Evolutionary conservation across 768 basidiomycete genomes (phyloP).

Genomic region (Phaffia australis): DNA sequence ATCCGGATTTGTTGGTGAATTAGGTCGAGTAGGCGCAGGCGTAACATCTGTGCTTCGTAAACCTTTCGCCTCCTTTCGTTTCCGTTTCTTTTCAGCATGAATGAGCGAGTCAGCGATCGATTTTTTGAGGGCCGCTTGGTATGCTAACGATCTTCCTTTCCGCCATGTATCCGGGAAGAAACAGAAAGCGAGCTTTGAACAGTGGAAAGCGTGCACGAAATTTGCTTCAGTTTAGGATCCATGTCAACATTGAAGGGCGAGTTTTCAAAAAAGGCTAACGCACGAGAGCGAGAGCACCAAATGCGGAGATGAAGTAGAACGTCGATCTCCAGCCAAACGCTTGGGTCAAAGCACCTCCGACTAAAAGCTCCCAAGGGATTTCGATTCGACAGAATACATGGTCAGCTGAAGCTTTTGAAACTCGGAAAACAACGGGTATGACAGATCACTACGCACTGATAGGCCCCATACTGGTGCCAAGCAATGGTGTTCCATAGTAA

Average conservation of each 20-base stretch:
- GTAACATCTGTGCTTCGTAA: slow-evolving; percentile 29
- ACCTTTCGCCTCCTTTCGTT: slow-evolving; percentile 29
- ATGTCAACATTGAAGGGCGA: too few species aligned
- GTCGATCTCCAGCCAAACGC: slow-evolving; percentile 65
- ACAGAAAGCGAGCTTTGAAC: slow-evolving; percentile 10
- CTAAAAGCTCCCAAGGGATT: not conserved
- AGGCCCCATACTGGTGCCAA: slow-evolving; percentile 44
- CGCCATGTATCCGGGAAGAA: slow-evolving; percentile 26
- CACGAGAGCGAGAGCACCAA: slow-evolving; percentile 48
- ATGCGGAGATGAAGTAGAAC: slow-evolving; percentile 69
- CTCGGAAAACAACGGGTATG: slow-evolving; percentile 28
- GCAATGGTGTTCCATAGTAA: slow-evolving; percentile 66
- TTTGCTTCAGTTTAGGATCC: not conserved
- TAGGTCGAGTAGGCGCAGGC: slow-evolving; percentile 28
- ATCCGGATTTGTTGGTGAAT: slow-evolving; percentile 1
- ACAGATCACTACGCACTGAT: slow-evolving; percentile 29
- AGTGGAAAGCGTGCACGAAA: too few species aligned
- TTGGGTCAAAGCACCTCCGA: slow-evolving; percentile 50
- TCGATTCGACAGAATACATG: not conserved
- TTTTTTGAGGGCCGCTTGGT: slow-evolving; percentile 54
- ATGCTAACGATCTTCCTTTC: slow-evolving; percentile 56
- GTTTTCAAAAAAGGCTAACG: slow-evolving; percentile 44
- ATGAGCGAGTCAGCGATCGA: slow-evolving; percentile 35
- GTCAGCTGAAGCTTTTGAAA: not conserved
- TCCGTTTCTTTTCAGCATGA: slow-evolving; percentile 30